Evolutionary conservation across 2,329 filamentous ascomycete genomes (phyloP).

Genomic region (Fonsecaea pedrosoi): DNA sequence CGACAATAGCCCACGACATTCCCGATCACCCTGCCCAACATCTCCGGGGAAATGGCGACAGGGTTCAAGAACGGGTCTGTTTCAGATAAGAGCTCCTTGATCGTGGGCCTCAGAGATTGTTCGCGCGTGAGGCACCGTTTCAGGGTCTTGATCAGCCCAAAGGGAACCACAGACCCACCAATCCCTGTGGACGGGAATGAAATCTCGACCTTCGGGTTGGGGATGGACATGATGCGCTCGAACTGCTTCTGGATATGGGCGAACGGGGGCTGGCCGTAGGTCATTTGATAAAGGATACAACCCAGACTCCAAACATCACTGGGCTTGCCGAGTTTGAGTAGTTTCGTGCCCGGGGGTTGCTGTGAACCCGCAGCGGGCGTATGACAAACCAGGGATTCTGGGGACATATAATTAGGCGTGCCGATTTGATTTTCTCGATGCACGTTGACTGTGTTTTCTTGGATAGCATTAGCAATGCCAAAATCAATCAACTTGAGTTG

Average conservation of each 20-base stretch:
- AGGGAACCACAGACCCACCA: slow-evolving; percentile 59
- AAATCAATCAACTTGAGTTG: slow-evolving; percentile 97
- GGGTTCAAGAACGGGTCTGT: slow-evolving; percentile 65
- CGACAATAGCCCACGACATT: slow-evolving; percentile 67
- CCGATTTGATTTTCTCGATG: slow-evolving; percentile 95
- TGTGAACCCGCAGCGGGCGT: slow-evolving; percentile 66
- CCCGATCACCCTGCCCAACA: slow-evolving; percentile 65
- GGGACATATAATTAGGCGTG: slow-evolving; percentile 98
- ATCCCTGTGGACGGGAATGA: slow-evolving; percentile 55
- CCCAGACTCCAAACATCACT: slow-evolving; percentile 96
- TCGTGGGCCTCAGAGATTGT: slow-evolving; percentile 62
- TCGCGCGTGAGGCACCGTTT: slow-evolving; percentile 66
- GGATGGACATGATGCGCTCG: slow-evolving; percentile 70
- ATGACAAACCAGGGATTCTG: slow-evolving; percentile 87
- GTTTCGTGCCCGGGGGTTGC: slow-evolving; percentile 61
- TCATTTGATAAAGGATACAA: slow-evolving; percentile 97
- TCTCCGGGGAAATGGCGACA: slow-evolving; percentile 62
- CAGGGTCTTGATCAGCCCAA: slow-evolving; percentile 62
- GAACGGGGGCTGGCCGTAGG: slow-evolving; percentile 95
- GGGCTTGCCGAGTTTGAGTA: slow-evolving; percentile 95
- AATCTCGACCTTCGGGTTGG: slow-evolving; percentile 57
- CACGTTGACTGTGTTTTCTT: slow-evolving; percentile 96
- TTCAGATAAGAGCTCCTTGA: slow-evolving; percentile 63
- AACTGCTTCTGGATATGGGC: slow-evolving; percentile 88
- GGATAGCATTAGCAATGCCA: slow-evolving; percentile 96